These are phyloP conservation scores for Plenodomus tracheiphilus DNA, from an alignment of 2,329 filamentous ascomycete genomes.

Conservation along the genomic window DNA sequence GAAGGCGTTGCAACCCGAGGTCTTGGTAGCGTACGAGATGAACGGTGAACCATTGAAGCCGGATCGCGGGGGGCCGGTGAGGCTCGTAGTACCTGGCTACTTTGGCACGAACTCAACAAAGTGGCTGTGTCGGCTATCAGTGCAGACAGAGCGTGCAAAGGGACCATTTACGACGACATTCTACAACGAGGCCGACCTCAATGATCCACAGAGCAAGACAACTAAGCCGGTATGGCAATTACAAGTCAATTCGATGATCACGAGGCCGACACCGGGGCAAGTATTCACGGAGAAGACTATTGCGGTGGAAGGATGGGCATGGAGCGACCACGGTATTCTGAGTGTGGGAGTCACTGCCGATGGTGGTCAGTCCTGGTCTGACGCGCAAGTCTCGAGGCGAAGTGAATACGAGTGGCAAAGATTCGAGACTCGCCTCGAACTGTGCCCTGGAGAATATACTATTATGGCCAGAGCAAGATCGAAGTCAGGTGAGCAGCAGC, in stretches of 20 bases:
- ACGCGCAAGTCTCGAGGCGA: too few species aligned
- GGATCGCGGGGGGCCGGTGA: constrained; percentile 33
- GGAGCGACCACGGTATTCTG: too few species aligned
- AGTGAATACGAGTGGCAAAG: too few species aligned
- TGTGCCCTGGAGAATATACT: too few species aligned
- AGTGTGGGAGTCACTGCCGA: too few species aligned
- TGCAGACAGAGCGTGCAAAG: constrained; percentile 18
- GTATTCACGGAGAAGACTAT: too few species aligned
- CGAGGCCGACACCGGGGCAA: constrained; percentile 12
- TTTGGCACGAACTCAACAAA: constrained; percentile 41
- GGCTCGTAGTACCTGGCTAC: constrained; percentile 37
- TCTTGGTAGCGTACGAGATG: constrained; percentile 34
- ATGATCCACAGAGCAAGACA: constrained; percentile 6
- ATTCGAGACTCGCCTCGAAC: too few species aligned
- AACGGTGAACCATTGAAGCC: constrained; percentile 24
- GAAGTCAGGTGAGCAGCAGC: too few species aligned
- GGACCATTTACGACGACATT: constrained; percentile 33
- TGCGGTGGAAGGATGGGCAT: too few species aligned
- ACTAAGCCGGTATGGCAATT: constrained; percentile 30
- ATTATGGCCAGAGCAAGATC: too few species aligned
- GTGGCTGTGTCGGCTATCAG: constrained; percentile 31
- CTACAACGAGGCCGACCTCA: constrained; percentile 28
- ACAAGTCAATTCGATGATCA: constrained; percentile 34
- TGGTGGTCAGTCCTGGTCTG: too few species aligned
- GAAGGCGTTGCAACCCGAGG: constrained; percentile 28